Evolutionary conservation across 2,329 filamentous ascomycete species (phyloP), one percentile per base, ranked within the genome.

Genomic region (Aspergillus sp.): DNA sequence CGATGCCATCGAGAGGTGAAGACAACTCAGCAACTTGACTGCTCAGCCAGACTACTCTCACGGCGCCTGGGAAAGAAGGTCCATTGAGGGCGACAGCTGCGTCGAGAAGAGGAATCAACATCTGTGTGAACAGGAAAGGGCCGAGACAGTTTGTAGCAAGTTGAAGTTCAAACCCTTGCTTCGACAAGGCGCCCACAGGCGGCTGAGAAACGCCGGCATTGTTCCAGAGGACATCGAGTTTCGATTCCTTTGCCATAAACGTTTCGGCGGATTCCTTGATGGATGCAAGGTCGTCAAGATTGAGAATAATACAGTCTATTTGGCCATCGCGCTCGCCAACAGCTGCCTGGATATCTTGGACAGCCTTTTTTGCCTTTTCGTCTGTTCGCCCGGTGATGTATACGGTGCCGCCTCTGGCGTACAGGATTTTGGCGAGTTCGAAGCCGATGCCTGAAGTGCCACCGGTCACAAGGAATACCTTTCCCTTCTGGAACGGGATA

Each of bases 271-370:
- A 64, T 9, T 17, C n/a, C 23, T 57, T 55, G 35, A 66, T 60
- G n/a, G 52, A 43, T 6, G 55, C 21, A 2, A 66, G 61, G 21
- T 65, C 62, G 54, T 57, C 61, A 64, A 77, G 69, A 71, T 84
- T 81, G 4, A 84, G 69, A n/a, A 71, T 64, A 15, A 84, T 66
- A 55, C 79, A 81, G 43, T 74, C 73, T 14, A 83, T 59, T 1
- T 64, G 67, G 17, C 56, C 56, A 12, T 54, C 52, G 6, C 52
- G 52, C 35, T 54, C 52, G 15, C 15, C 15, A 23, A 54, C 44
- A 17, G 44, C 12, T 8, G 45, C 23, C 21, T 15, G 44, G 15
- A 54, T 54, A 4, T 54, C 43, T 27, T 48, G 6, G 9, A 54
- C 44, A 11, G 52, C 52, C n/a, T 40, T 35, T 33, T 54, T 47